Conservation (phyloP, 2,329 filamentous ascomycete species). For the Arthroderma sp. region DNA sequence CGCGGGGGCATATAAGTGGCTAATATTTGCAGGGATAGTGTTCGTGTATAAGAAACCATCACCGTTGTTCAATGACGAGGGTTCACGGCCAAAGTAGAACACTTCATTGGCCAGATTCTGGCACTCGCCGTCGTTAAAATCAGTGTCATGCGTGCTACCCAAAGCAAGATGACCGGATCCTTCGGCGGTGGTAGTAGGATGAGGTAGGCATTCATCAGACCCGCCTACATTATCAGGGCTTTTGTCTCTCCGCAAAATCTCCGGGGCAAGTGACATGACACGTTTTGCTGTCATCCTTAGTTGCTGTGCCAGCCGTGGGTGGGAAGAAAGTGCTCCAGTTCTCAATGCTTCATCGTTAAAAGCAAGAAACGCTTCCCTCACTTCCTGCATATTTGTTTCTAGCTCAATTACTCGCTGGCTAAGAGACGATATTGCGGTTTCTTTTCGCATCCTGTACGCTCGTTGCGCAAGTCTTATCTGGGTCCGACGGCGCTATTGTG, state of each 20-base stretch:
- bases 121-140: not conserved
- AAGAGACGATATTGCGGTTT: constrained; percentile 62
- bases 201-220: not conserved
- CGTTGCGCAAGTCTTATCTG: constrained; percentile 78
- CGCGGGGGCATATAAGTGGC: not conserved
- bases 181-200: not conserved
- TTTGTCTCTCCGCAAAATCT: not conserved
- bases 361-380: constrained; percentile 58
- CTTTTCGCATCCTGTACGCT: constrained; percentile 73
- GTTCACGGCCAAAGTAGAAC: not conserved
- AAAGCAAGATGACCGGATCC: too few species aligned
- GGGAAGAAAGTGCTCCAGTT: constrained; percentile 46
- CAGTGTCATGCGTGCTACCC: not conserved
- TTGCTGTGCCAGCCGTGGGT: constrained; percentile 46
- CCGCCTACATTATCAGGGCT: not conserved
- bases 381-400: constrained; percentile 55
- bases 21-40: not conserved
- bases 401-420: constrained; percentile 59
- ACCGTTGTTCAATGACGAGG: not conserved
- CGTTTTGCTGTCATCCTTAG: constrained; percentile 47
- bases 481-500: constrained; percentile 58
- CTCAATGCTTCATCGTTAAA: constrained; percentile 52
- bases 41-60: not conserved
- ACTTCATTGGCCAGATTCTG: not conserved
- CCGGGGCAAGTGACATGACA: constrained; percentile 42